Evolutionary conservation across 176 grass and related monocot genomes (phyloP).

Genomic region (Oryza longistaminata): DNA sequence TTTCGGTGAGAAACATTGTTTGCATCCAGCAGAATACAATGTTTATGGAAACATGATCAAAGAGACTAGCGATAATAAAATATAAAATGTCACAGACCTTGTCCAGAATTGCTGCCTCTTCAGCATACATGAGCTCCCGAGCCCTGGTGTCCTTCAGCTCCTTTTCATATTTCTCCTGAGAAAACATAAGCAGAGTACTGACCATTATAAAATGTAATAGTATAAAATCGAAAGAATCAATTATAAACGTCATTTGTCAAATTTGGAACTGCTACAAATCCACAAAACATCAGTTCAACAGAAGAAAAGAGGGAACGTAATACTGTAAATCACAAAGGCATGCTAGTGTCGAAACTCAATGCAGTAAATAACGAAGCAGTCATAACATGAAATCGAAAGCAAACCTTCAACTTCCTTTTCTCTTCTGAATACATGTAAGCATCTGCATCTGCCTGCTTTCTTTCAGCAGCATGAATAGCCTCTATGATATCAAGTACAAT

Average conservation of each 20-base stretch:
- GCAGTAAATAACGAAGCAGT: slow-evolving; percentile 3
- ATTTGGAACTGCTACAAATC: background rate
- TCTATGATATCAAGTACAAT: slow-evolving; percentile 82
- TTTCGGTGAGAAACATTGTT: background rate
- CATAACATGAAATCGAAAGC: slow-evolving; percentile 26
- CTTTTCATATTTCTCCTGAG: slow-evolving; percentile 91
- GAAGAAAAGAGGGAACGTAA: background rate
- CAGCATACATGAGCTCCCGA: slow-evolving; percentile 74
- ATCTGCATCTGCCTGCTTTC: slow-evolving; percentile 87
- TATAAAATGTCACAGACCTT: slow-evolving; percentile 50
- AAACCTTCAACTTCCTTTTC: slow-evolving; percentile 95
- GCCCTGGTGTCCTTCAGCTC: slow-evolving; percentile 89
- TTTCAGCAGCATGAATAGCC: slow-evolving; percentile 92
- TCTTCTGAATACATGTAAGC: slow-evolving; percentile 92
- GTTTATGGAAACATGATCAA: slow-evolving; percentile 15
- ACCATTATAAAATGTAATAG: background rate
- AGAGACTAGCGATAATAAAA: background rate
- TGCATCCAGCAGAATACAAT: slow-evolving; percentile 22
- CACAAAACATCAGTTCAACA: background rate
- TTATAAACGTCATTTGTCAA: background rate
- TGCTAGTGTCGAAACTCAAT: background rate
- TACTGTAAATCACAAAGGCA: slow-evolving; percentile 16
- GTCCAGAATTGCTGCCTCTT: slow-evolving; percentile 86
- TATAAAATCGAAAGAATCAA: slow-evolving; percentile 15
- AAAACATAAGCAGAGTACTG: slow-evolving; percentile 29